Evolutionary conservation across 106 monocot species (phyloP).

Genomic region (Acorus calamus): DNA sequence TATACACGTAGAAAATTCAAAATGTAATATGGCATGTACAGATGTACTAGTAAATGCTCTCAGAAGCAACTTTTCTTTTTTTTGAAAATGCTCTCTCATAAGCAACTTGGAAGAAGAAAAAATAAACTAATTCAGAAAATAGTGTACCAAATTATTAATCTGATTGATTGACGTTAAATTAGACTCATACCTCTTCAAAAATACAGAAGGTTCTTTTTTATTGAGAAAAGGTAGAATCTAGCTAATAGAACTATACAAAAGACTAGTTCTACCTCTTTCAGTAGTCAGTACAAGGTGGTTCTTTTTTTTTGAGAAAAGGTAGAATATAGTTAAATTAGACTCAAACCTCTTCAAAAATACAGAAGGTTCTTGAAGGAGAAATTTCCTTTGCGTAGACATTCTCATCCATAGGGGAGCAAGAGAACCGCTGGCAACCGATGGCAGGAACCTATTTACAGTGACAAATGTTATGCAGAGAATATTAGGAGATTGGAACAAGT

Average conservation of each 20-base stretch:
- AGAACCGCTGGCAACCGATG: slow-evolving; percentile 83
- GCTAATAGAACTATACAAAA: too few species aligned
- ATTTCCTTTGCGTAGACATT: slow-evolving; percentile 50
- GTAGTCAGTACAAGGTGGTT: too few species aligned
- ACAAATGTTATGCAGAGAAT: not conserved
- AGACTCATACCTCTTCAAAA: too few species aligned
- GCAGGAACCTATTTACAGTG: slow-evolving; percentile 40
- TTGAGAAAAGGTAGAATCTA: too few species aligned
- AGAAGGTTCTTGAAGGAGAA: slow-evolving; percentile 87
- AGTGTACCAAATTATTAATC: not conserved
- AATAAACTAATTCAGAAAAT: not conserved
- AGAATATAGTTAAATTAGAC: too few species aligned
- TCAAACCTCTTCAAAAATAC: slow-evolving; percentile 83
- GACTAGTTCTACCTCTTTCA: too few species aligned
- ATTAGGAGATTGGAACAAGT: not conserved
- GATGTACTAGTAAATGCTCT: too few species aligned
- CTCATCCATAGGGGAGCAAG: slow-evolving; percentile 43
- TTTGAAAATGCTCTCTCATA: not conserved
- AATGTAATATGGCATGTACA: too few species aligned
- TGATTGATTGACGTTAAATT: not conserved
- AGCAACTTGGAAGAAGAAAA: not conserved
- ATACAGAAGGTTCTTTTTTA: too few species aligned
- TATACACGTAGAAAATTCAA: too few species aligned
- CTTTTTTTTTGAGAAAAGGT: too few species aligned
- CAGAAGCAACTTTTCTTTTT: too few species aligned